These are phyloP conservation scores for Suillus subalutaceus DNA, from an alignment of 768 basidiomycete genomes.

Conservation along the genomic window DNA sequence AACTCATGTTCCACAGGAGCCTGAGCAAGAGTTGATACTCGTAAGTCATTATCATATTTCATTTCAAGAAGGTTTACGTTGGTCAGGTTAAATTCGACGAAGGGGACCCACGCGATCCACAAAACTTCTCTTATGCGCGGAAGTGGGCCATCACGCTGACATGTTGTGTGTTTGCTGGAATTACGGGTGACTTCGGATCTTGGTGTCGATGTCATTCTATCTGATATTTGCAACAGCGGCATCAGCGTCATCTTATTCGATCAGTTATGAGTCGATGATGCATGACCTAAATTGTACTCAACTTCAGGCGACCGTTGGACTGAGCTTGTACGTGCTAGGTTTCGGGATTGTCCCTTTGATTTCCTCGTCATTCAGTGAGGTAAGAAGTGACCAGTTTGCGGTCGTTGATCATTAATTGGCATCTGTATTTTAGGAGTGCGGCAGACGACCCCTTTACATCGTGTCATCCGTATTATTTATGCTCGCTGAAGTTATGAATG, in stretches of 20 bases:
- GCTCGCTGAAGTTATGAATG: slow-evolving; percentile 46
- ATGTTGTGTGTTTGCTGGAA: slow-evolving; percentile 22
- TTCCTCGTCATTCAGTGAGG: slow-evolving; percentile 67
- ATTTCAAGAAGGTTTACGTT: background rate
- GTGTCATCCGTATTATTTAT: slow-evolving; percentile 50
- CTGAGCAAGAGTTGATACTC: slow-evolving; percentile 17
- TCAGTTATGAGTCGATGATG: slow-evolving; percentile 59
- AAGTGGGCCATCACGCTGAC: slow-evolving; percentile 39
- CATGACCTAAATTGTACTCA: slow-evolving; percentile 41
- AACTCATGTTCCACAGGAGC: background rate
- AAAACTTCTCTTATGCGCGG: slow-evolving; percentile 32
- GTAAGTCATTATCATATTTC: slow-evolving; percentile 11
- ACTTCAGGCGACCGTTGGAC: slow-evolving; percentile 46
- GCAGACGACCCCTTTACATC: slow-evolving; percentile 60
- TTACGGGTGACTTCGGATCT: slow-evolving; percentile 15
- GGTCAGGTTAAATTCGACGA: slow-evolving; percentile 37
- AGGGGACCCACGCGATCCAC: slow-evolving; percentile 38
- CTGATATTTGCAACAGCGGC: slow-evolving; percentile 39
- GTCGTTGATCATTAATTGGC: background rate
- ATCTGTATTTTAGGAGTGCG: slow-evolving; percentile 50
- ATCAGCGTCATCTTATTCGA: slow-evolving; percentile 48
- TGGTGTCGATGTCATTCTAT: background rate
- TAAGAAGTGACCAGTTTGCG: slow-evolving; percentile 3
- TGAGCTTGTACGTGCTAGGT: slow-evolving; percentile 54
- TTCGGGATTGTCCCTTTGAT: slow-evolving; percentile 63